Base-by-base conservation (phyloP, 2,329 filamentous ascomycete genomes). In the Colletotrichum liaoningense region DNA sequence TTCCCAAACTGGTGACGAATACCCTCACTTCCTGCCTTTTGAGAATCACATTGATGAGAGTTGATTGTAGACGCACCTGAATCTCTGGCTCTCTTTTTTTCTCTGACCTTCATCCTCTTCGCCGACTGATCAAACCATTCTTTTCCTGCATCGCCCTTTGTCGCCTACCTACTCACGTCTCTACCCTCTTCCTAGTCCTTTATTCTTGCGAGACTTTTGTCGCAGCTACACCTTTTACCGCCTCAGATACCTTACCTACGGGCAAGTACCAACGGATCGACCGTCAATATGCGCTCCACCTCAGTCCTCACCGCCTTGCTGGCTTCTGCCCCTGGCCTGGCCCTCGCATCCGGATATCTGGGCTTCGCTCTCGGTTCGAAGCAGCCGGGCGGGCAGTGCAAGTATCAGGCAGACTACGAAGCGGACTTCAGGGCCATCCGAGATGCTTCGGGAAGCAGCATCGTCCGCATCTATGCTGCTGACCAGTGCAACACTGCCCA, bases 331-430 rank as follows among this genome's bases (percentile, higher is more conserved):
- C 77, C 79, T 1, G 65, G 76, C 33, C 82, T 88, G 4, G 80
- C 86, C 5, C 83, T 85, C 22, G 80, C 81, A n/a, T 80, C 77
- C 11, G 83, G 83, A 9, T 80, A 78, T 19, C 77, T 93, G 73
- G 92, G 92, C 64, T 93, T 93, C 78, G 87, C 92, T 16, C 85
- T 94, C 14, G 92, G 92, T 73, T 89, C 91, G 77, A 91, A 93
- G 80, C 89, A 89, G 75, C 69, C 86, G 28, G 89, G 91, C 77
- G 88, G 87, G 55, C 68, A 73, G 38, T 94, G 92, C 88, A 94
- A 94, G 83, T 83, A 83, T 49, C 83, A 86, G 56, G 79, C 82
- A 58, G 92, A 94, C 81, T 94, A 92, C 81, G 87, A 90, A 77
- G 84, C 83, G 63, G 92, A 94, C 80, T 93, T 94, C 80, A 87